Evolutionary conservation across 371 early-diverging fungal species (phyloP).

Genomic region (Mortierella sp.): DNA sequence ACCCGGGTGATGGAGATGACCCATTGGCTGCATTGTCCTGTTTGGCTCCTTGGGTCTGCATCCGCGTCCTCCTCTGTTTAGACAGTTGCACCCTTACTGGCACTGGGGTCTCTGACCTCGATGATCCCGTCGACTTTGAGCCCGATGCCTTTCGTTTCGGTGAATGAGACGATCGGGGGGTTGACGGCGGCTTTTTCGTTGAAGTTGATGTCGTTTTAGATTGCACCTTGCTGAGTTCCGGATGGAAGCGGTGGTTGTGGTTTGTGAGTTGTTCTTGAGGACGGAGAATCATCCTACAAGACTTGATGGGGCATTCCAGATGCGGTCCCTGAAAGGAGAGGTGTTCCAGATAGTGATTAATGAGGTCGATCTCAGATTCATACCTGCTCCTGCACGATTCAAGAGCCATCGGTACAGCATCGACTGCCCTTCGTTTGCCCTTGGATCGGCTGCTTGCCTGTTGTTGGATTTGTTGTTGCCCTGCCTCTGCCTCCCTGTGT

Average conservation of each 20-base stretch:
- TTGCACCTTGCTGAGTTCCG: background rate
- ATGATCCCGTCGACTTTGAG: too few species aligned
- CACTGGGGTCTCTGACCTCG: too few species aligned
- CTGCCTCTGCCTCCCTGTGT: too few species aligned
- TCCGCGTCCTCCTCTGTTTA: conserved; percentile 10
- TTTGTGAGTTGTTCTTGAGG: background rate
- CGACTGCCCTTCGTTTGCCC: background rate
- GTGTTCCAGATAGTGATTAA: conserved; percentile 14
- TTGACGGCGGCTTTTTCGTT: background rate
- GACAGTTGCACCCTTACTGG: too few species aligned
- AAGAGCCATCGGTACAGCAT: background rate
- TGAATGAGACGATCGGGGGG: too few species aligned
- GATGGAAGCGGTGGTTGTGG: conserved; percentile 1
- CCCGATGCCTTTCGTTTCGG: background rate
- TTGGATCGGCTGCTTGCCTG: background rate
- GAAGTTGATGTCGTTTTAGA: background rate
- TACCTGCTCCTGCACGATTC: background rate
- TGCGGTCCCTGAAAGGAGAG: background rate
- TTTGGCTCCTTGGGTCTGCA: conserved; percentile 13
- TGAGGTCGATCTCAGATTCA: background rate
- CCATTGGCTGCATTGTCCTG: background rate
- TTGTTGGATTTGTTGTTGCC: conserved; percentile 1
- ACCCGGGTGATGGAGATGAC: background rate
- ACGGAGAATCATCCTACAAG: conserved; percentile 10
- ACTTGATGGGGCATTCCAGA: conserved; percentile 1